phyloP scores from a whole-genome alignment of 2,329 filamentous ascomycete species.

The Diaporthe sp. region DNA sequence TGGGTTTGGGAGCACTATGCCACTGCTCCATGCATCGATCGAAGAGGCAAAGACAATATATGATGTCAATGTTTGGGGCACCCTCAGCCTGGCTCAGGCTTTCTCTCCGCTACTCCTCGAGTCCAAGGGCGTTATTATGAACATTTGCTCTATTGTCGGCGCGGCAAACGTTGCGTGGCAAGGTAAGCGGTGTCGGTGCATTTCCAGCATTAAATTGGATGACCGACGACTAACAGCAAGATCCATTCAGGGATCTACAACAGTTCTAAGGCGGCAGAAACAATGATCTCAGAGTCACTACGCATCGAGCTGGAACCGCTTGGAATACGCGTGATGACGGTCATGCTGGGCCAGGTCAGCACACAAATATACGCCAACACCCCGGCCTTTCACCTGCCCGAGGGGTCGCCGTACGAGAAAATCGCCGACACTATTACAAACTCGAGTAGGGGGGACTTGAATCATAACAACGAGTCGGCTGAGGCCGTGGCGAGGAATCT shows the following conservation, averaged over 20 bases:
- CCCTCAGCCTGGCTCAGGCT: neutral
- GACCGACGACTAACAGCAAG: neutral
- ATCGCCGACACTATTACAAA: neutral
- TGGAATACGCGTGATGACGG: conserved; percentile 47
- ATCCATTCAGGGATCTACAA: conserved; percentile 44
- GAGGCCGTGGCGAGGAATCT: conserved; percentile 27
- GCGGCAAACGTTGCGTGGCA: conserved; percentile 20
- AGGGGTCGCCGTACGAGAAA: conserved; percentile 30
- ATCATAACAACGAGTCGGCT: neutral
- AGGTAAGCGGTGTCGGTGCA: neutral
- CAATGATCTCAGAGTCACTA: conserved; percentile 46
- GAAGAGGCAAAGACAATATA: conserved; percentile 45
- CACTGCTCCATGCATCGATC: conserved; percentile 54
- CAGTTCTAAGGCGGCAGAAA: conserved; percentile 48
- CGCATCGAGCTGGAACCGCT: conserved; percentile 49
- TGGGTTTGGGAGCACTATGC: conserved; percentile 51
- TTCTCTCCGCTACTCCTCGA: conserved; percentile 51
- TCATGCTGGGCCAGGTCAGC: conserved; percentile 39
- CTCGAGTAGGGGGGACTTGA: conserved; percentile 2
- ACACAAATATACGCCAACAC: conserved; percentile 28
- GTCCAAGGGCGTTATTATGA: conserved; percentile 65
- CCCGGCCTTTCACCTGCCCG: conserved; percentile 23
- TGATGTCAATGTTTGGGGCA: conserved; percentile 63
- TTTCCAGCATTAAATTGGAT: neutral
- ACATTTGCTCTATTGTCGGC: conserved; percentile 63